Percentiles rank a stretch among this genome's conserved stretches.
Evolutionary conservation across 352 stramenopile species (phyloP).

Genomic region (Elongisporangium anandrum): DNA sequence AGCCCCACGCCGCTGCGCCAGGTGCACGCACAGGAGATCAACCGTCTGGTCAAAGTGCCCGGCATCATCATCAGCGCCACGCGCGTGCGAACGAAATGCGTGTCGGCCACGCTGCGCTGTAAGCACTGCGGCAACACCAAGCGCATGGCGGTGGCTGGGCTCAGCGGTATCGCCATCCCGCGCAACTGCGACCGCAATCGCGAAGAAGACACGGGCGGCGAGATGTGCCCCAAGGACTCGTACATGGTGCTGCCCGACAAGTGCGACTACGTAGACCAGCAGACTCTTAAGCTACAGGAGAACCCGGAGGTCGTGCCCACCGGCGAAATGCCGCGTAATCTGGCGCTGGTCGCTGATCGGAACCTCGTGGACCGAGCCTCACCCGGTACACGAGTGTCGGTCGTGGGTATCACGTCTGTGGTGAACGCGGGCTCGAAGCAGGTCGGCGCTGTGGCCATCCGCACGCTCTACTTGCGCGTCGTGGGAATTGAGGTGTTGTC

Average conservation of each 20-base stretch:
- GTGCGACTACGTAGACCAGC: constrained; percentile 95
- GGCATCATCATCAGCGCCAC: constrained; percentile 97
- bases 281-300: constrained; percentile 98
- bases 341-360: constrained; percentile 94
- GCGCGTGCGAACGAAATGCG: constrained; percentile 91
- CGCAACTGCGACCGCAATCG: constrained; percentile 76
- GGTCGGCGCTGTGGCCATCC: constrained; percentile 80
- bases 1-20: constrained; percentile 60
- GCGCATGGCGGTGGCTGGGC: constrained; percentile 47
- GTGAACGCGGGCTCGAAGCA: constrained; percentile 83
- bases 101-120: constrained; percentile 90
- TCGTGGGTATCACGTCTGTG: constrained; percentile 95
- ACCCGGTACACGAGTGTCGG: constrained; percentile 93
- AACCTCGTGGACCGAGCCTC: constrained; percentile 94
- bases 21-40: constrained; percentile 88
- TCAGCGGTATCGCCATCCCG: constrained; percentile 81
- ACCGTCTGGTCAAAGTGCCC: constrained; percentile 88
- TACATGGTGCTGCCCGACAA: constrained; percentile 95
- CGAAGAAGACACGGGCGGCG: constrained; percentile 39
- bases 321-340: constrained; percentile 97
- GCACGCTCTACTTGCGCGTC: constrained; percentile 94
- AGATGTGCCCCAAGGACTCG: constrained; percentile 82
- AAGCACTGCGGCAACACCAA: constrained; percentile 78
- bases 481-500: constrained; percentile 88
- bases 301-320: constrained; percentile 96